Base-by-base conservation (phyloP, 2,329 filamentous ascomycete species). In the Neoscytalidium dimidiatum region DNA sequence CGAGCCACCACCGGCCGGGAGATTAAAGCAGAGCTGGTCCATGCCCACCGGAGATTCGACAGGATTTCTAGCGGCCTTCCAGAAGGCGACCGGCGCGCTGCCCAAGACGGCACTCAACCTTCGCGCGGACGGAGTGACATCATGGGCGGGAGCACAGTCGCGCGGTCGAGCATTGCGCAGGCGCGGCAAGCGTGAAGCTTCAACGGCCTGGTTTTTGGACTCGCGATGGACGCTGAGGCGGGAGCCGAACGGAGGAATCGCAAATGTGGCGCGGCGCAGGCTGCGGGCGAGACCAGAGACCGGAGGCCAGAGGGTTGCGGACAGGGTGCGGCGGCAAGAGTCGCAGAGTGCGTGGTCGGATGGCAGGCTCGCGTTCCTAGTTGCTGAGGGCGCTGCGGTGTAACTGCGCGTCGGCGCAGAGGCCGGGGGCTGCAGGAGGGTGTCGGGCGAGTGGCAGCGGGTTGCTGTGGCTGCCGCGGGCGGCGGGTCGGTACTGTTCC, bases 281-380 rank as follows among this genome's bases (percentile, higher is more conserved):
- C 26, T 41, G 23, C 53, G 56, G 41, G 43, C 38, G 56, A 44
- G 56, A 46, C 56, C 35, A 43, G 56, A 58, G n/a, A n/a, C n/a
- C n/a, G n/a, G 52, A 38, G 52, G 38, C 52, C 52, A 56, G 52
- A 60, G 56, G 38, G 56, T 17, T 26, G 38, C 26, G 14, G 56
- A 46, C 56, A 60, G 56, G 56, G 56, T 60, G 56, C 56, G 56
- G 56, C 56, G 56, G 56, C 41, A 60, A 29, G 41, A 46, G 56
- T 60, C 46, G 56, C 56, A 60, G 56, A 46, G n/a, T 46, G 56
- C 56, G 56, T 44, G 38, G 38, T 23, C 38, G 56, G 38, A 46
- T 60, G 56, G 56, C 56, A 29, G 56, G 56, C 56, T 60, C 28
- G 38, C n/a, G 56, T 60, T 46, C 56, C 56, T 23, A 41, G 41